Evolutionary conservation across 208 protist genomes (phyloP), one percentile per base, ranked within the genome.

Genomic region (Trypanosoma mega): DNA sequence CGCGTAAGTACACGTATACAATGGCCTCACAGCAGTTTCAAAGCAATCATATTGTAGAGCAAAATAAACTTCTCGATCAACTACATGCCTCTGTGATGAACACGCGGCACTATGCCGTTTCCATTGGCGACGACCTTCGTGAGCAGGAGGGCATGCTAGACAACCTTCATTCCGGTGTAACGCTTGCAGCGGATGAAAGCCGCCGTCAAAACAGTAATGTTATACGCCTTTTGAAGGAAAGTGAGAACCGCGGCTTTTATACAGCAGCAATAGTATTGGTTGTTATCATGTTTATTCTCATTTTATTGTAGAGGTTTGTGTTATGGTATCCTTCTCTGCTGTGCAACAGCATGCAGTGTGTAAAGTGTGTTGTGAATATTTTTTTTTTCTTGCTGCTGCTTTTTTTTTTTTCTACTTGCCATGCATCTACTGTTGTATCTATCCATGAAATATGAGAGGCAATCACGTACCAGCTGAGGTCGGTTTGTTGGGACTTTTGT

Each of bases 51-150:
- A 49, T 68, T 23, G 29, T 59, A 36, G 77, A 81, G 50, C 84
- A 94, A 62, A 82, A 87, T 56, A 70, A 80, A 16, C 78, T 94
- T 30, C 76, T 94, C 20, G 84, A 90, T 61, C 77, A 94, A 65
- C 72, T 94, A 27, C 87, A 94, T 54, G 74, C 78, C 53, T 88
- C 79, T 34, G 84, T 94, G 20, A 78, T 90, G 76, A 85, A 90
- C 60, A 94, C 87, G 50, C 72, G 80, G 0, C 77, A 91, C 56
- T 87, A 86, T 63, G 87, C 87, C 2, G 45, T 92, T 8, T 60
- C 76, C 34, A 94, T 94, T 60, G 85, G 84, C 34, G 72, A 80
- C 39, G 80, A 89, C 29, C 59, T 94, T 2, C 51, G 50, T 11
- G 77, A 92, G 43, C 87, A 94, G 46, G 80, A 89, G 29, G 71